Evolutionary conservation across 108 stramenopile species (phyloP).

Genomic region (Fragilaria crotonensis): DNA sequence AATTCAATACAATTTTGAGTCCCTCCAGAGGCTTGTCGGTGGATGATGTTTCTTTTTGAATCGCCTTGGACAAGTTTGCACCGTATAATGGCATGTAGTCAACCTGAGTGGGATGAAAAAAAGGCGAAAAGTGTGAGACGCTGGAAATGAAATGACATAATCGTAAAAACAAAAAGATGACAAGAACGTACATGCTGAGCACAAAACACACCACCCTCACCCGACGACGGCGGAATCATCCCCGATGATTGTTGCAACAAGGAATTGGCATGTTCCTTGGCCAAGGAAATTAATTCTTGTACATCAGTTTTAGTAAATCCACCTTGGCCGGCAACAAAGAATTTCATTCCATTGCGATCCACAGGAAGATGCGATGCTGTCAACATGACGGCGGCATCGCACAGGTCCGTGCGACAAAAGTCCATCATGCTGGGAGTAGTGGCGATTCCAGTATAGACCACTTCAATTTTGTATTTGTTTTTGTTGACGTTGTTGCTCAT

Average conservation of each 20-base stretch:
- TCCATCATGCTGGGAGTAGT: constrained; percentile 68
- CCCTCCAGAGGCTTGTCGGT: constrained; percentile 33
- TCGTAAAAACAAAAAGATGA: too few species aligned
- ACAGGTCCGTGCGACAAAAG: constrained; percentile 43
- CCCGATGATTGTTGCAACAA: constrained; percentile 57
- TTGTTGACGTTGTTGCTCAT: too few species aligned
- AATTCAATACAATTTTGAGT: constrained; percentile 65
- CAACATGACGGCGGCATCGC: constrained; percentile 71
- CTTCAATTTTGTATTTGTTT: constrained; percentile 11
- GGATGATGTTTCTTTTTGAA: constrained; percentile 19
- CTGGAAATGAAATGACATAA: too few species aligned
- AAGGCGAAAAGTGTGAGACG: too few species aligned
- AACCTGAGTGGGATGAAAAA: too few species aligned
- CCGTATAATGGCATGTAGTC: constrained; percentile 64
- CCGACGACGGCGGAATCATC: constrained; percentile 62
- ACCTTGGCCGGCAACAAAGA: constrained; percentile 41
- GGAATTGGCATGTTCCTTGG: constrained; percentile 24
- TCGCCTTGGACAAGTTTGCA: constrained; percentile 33
- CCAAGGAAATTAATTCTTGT: constrained; percentile 26
- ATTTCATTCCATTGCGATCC: constrained; percentile 80
- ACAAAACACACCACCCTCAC: constrained; percentile 47
- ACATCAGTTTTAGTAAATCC: constrained; percentile 34
- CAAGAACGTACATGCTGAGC: constrained; percentile 22
- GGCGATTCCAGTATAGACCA: constrained; percentile 63
- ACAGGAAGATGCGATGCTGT: constrained; percentile 75